Conservation (phyloP, 495 filamentous ascomycete species). For the Penicillium canariense region DNA sequence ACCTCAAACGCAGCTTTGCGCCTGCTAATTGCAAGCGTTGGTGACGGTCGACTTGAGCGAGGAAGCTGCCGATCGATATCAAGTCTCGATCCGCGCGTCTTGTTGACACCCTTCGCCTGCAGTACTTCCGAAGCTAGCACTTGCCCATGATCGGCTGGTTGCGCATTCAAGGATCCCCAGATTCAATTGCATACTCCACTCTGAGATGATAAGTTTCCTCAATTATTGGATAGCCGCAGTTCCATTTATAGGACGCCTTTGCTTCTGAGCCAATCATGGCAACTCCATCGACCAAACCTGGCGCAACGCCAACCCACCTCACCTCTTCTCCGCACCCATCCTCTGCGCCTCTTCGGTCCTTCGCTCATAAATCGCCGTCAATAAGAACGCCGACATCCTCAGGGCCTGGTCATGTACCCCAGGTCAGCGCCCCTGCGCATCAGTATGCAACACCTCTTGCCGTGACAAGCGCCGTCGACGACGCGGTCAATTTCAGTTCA, state of each 20-base stretch:
- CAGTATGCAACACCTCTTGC: slow-evolving; percentile 45
- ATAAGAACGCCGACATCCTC: slow-evolving; percentile 43
- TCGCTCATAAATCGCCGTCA: slow-evolving; percentile 47
- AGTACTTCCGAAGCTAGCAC: neutral
- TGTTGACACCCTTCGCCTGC: neutral
- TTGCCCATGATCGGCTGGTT: neutral
- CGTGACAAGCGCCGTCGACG: slow-evolving; percentile 35
- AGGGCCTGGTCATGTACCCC: slow-evolving; percentile 30
- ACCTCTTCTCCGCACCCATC: slow-evolving; percentile 45
- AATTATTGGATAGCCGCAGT: neutral
- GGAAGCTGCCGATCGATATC: slow-evolving; percentile 1
- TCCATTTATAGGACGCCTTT: neutral
- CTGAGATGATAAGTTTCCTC: neutral
- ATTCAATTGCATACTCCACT: slow-evolving; percentile 4
- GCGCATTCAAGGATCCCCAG: slow-evolving; percentile 11
- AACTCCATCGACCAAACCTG: slow-evolving; percentile 47
- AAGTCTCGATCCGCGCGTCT: neutral
- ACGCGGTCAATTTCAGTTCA: slow-evolving; percentile 45
- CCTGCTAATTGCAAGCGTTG: slow-evolving; percentile 12
- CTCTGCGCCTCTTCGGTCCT: slow-evolving; percentile 37
- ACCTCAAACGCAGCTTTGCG: slow-evolving; percentile 5
- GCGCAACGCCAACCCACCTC: slow-evolving; percentile 46
- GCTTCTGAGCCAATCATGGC: slow-evolving; percentile 29
- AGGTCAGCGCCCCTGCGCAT: slow-evolving; percentile 33
- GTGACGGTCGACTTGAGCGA: slow-evolving; percentile 6